Conservation (phyloP, 805 yeast species). For the Sugiyamaella americana region DNA sequence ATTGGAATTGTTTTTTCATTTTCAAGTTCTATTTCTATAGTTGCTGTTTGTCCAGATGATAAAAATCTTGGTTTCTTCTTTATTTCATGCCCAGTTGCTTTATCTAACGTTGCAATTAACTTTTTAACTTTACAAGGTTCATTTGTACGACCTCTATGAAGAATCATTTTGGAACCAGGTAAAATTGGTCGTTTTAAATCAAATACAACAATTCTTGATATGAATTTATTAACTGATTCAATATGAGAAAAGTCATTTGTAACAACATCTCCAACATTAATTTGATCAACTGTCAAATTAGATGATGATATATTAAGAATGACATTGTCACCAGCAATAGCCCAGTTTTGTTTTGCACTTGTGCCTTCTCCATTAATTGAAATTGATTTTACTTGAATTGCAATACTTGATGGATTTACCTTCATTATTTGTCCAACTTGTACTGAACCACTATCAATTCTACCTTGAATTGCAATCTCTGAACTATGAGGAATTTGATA, state of each 20-base stretch:
- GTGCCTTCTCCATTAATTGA: not conserved
- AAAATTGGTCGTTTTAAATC: constrained; percentile 65
- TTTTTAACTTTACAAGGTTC: constrained; percentile 61
- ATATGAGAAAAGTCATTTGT: constrained; percentile 44
- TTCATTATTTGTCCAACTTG: constrained; percentile 64
- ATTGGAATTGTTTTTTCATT: constrained; percentile 45
- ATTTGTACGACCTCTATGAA: constrained; percentile 70
- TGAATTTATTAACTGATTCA: constrained; percentile 43
- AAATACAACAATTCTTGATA: constrained; percentile 58
- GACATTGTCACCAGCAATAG: constrained; percentile 51
- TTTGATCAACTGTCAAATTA: constrained; percentile 35
- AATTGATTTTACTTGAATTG: constrained; percentile 24
- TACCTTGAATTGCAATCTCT: constrained; percentile 53
- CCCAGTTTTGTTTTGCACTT: constrained; percentile 30
- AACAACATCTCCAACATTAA: constrained; percentile 63
- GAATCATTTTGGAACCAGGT: constrained; percentile 70
- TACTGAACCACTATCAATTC: constrained; percentile 59
- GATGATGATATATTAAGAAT: constrained; percentile 36
- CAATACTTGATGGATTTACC: constrained; percentile 44
- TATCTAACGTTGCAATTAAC: constrained; percentile 35
- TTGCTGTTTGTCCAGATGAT: constrained; percentile 52
- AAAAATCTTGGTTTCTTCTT: constrained; percentile 51
- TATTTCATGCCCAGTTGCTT: constrained; percentile 25
- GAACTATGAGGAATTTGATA: constrained; percentile 43
- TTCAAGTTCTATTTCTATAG: constrained; percentile 48